These are phyloP conservation scores for Elongisporangium prolatum DNA, from an alignment of 352 stramenopile genomes.

Conservation along the genomic window DNA sequence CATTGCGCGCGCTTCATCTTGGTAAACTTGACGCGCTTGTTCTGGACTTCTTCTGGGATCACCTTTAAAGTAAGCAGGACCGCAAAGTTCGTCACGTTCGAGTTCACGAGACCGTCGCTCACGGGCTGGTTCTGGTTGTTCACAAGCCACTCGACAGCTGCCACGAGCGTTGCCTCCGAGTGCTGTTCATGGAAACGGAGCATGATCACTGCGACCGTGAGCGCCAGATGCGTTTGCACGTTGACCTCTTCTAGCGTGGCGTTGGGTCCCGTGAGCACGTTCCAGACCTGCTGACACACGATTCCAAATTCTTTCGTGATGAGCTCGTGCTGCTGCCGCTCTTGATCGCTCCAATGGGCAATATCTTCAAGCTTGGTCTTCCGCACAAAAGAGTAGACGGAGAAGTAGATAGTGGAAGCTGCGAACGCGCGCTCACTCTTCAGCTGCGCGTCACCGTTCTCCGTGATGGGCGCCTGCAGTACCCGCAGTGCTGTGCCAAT, in stretches of 20 bases:
- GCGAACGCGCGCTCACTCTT: slow-evolving; percentile 59
- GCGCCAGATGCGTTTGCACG: slow-evolving; percentile 66
- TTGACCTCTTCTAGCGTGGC: slow-evolving; percentile 43
- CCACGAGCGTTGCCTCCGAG: slow-evolving; percentile 39
- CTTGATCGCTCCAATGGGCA: slow-evolving; percentile 37
- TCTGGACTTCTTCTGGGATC: slow-evolving; percentile 74
- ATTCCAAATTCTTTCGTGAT: slow-evolving; percentile 55
- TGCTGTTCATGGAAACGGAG: slow-evolving; percentile 72
- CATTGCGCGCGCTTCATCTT: slow-evolving; percentile 61
- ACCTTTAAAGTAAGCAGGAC: slow-evolving; percentile 72
- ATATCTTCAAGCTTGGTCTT: slow-evolving; percentile 72
- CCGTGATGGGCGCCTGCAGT: slow-evolving; percentile 43
- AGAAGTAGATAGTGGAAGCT: slow-evolving; percentile 69
- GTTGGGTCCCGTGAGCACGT: slow-evolving; percentile 60
- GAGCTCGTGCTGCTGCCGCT: slow-evolving; percentile 45
- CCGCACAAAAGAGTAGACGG: slow-evolving; percentile 56
- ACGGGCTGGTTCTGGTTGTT: slow-evolving; percentile 57
- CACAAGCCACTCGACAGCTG: slow-evolving; percentile 72
- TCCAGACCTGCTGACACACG: slow-evolving; percentile 74
- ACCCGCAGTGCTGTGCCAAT: slow-evolving; percentile 46
- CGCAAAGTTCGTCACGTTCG: slow-evolving; percentile 63
- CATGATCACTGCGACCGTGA: slow-evolving; percentile 75
- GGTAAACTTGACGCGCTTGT: slow-evolving; percentile 74
- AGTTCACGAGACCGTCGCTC: slow-evolving; percentile 23
- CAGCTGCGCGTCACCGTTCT: slow-evolving; percentile 24